Conservation (phyloP, 1,284 basidiomycete genomes). For the Cutaneotrichosporon mucoides region DNA sequence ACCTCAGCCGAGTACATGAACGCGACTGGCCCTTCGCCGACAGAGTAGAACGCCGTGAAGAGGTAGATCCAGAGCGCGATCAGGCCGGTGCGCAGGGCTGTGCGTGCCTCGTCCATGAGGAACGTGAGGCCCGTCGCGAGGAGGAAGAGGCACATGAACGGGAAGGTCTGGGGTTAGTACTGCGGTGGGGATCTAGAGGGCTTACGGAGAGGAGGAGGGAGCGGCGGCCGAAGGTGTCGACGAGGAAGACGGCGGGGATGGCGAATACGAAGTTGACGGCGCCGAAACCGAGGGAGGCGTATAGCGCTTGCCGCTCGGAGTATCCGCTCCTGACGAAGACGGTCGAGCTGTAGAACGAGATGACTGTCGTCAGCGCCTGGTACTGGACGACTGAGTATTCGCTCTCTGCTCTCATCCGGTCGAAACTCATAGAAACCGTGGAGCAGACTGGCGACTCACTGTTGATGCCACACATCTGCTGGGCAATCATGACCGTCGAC, state of each 20-base stretch:
- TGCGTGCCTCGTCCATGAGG: slow-evolving; percentile 15
- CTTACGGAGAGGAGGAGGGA: slow-evolving; percentile 53
- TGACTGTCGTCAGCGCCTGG: slow-evolving; percentile 33
- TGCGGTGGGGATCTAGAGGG: no score
- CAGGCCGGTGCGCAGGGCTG: slow-evolving; percentile 7
- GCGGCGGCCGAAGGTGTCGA: slow-evolving; percentile 59
- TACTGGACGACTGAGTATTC: no score
- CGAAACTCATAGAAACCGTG: no score
- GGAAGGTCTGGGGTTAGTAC: slow-evolving; percentile 47
- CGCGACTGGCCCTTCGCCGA: slow-evolving; percentile 71
- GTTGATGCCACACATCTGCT: slow-evolving; percentile 31
- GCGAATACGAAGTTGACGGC: slow-evolving; percentile 35
- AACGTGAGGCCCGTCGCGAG: slow-evolving; percentile 47
- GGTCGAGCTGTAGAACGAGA: slow-evolving; percentile 59
- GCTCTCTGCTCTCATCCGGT: no score
- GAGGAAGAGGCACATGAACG: slow-evolving; percentile 41
- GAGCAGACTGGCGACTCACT: not conserved
- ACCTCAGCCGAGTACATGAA: slow-evolving; percentile 52
- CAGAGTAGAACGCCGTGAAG: slow-evolving; percentile 45
- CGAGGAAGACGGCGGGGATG: slow-evolving; percentile 53
- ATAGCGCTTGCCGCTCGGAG: slow-evolving; percentile 45
- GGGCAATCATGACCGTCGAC: slow-evolving; percentile 65
- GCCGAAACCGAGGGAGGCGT: slow-evolving; percentile 60
- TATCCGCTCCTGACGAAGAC: slow-evolving; percentile 59
- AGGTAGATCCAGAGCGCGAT: slow-evolving; percentile 28